Conservation (phyloP, 2,329 filamentous ascomycete species). For the Cladophialophora chaetospira region DNA sequence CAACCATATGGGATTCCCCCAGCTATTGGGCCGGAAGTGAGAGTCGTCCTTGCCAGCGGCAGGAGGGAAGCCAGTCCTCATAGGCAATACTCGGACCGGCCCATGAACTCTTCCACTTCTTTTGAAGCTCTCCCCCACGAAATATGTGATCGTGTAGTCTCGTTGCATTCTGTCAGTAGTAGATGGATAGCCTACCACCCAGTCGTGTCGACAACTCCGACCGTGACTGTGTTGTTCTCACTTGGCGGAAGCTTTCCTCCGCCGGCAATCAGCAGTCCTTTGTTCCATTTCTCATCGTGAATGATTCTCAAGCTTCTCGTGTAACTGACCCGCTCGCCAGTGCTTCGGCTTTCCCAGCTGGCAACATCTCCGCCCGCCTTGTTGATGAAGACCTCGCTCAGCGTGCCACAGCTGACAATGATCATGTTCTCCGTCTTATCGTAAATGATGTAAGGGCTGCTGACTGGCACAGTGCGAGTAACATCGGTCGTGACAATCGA, state of each 20-base stretch:
- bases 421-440: slow-evolving; percentile 53
- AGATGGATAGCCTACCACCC: too few relatives aligned
- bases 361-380: slow-evolving; percentile 46
- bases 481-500: slow-evolving; percentile 49
- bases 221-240: slow-evolving; percentile 12
- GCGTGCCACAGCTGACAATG: slow-evolving; percentile 48
- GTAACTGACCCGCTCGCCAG: slow-evolving; percentile 47
- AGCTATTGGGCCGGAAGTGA: too few relatives aligned
- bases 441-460: slow-evolving; percentile 57
- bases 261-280: slow-evolving; percentile 46
- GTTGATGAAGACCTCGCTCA: slow-evolving; percentile 51
- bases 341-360: slow-evolving; percentile 49
- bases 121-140: too few relatives aligned
- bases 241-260: slow-evolving; percentile 36
- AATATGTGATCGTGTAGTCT: too few relatives aligned
- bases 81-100: too few relatives aligned
- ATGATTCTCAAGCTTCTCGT: slow-evolving; percentile 51
- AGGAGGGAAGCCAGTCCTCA: too few relatives aligned
- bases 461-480: slow-evolving; percentile 43
- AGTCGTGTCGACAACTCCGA: slow-evolving; percentile 14
- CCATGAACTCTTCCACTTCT: too few relatives aligned
- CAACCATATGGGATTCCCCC: too few relatives aligned
- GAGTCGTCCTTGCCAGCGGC: too few relatives aligned
- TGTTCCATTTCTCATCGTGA: slow-evolving; percentile 36
- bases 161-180: too few relatives aligned